Evolutionary conservation across 768 basidiomycete species (phyloP).

Genomic region (Mycena alexandri): DNA sequence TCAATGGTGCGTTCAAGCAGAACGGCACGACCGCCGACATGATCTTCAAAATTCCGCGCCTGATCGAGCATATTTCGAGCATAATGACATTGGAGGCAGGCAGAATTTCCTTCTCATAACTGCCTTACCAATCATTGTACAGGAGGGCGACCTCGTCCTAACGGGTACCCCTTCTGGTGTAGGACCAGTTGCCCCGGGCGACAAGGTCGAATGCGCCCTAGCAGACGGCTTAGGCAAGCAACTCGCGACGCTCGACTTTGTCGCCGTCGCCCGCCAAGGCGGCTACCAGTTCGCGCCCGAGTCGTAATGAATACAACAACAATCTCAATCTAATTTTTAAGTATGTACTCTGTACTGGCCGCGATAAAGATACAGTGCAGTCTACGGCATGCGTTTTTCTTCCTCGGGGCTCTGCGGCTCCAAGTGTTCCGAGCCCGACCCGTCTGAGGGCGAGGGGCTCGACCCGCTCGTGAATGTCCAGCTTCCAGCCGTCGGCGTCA

Average conservation of each 20-base stretch:
- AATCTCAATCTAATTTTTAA: constrained; percentile 3
- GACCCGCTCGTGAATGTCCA: constrained; percentile 73
- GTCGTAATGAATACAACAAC: constrained; percentile 4
- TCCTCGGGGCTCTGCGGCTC: constrained; percentile 29
- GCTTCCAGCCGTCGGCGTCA: constrained; percentile 76
- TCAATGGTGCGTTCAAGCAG: constrained; percentile 89
- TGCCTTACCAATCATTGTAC: constrained; percentile 15
- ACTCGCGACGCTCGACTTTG: constrained; percentile 74
- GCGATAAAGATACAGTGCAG: constrained; percentile 18
- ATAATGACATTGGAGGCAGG: constrained; percentile 96
- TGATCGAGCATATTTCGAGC: constrained; percentile 92
- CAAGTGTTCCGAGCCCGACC: constrained; percentile 41
- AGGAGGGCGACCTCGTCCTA: constrained; percentile 94
- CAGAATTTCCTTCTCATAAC: neutral
- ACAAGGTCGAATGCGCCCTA: constrained; percentile 82
- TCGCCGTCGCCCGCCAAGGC: constrained; percentile 73
- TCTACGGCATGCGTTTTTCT: constrained; percentile 36
- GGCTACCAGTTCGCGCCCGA: constrained; percentile 61
- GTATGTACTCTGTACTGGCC: constrained; percentile 15
- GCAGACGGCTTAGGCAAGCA: constrained; percentile 66
- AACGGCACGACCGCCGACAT: constrained; percentile 88
- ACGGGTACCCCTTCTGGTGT: constrained; percentile 96
- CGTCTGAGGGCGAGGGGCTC: constrained; percentile 45
- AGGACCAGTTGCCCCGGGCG: constrained; percentile 80
- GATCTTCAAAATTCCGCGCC: constrained; percentile 90